These are phyloP conservation scores for Fusarium caatingaense DNA, from an alignment of 2,329 filamentous ascomycete genomes.

Conservation along the genomic window DNA sequence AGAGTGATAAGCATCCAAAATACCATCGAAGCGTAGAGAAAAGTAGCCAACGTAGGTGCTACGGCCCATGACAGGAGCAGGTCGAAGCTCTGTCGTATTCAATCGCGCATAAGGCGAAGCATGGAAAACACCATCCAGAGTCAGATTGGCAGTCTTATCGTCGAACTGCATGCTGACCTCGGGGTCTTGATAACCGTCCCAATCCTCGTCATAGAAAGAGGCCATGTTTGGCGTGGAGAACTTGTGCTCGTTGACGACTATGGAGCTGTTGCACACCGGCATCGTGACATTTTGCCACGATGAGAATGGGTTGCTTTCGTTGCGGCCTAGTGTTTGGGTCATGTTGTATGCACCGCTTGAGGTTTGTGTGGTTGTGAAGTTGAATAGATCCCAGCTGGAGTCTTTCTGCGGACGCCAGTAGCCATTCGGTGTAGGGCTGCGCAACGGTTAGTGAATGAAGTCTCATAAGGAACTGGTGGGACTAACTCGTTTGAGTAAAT, in stretches of 20 bases:
- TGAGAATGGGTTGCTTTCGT: not conserved
- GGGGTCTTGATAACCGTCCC: not conserved
- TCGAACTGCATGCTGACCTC: not conserved
- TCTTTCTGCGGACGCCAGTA: not conserved
- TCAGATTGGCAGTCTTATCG: constrained; percentile 4
- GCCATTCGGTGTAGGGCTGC: not conserved
- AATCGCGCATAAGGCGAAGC: not conserved
- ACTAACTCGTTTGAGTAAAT: not conserved
- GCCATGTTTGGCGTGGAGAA: not conserved
- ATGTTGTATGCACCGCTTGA: not conserved
- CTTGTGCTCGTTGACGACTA: not conserved
- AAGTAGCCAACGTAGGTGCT: no score
- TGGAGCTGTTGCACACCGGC: constrained; percentile 3
- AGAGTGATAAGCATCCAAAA: constrained; percentile 1
- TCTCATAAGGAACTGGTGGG: rapidly evolving
- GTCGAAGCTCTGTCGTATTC: not conserved
- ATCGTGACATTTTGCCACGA: not conserved
- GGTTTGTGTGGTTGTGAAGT: not conserved
- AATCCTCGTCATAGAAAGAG: not conserved
- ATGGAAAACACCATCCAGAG: not conserved
- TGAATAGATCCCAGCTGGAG: not conserved
- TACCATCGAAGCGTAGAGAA: not conserved
- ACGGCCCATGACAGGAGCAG: not conserved
- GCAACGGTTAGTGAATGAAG: not conserved
- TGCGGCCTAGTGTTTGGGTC: rapidly evolving